Base-by-base conservation (phyloP, 768 basidiomycete genomes). In the Lentinula sp. region DNA sequence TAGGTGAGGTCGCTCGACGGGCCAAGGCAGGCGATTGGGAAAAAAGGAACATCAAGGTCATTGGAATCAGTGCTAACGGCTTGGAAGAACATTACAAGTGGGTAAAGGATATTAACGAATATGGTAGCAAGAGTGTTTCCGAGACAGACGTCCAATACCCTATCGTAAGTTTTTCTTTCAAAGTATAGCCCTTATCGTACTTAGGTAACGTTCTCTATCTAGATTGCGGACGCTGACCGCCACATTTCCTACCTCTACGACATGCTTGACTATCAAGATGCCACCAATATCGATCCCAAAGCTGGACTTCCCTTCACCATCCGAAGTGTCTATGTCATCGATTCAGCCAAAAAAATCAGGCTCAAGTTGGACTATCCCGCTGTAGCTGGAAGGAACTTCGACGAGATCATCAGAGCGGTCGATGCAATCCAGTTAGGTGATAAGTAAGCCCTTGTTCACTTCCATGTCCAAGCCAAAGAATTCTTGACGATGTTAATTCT, bases 281-380 rank as follows among this genome's bases (percentile, higher is more conserved):
- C 88, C 46, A 95, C 94, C 59, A 99, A 93, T 76, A 81, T 84
- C 40, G 90, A 92, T 71, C 77, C 76, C 40, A 93, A 91, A 74
- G 16, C 55, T 31, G 93, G 95, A 51, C 81, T 98, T 48, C 97
- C 97, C 21, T 94, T 98, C 80, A 99, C 97, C 52, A 86, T 99
- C 75, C 89, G 97, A 62, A 97, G 94, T 7, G 97, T 99, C 63
- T 99, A 96, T 75, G 78, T 99, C 65, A 93, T 99, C 69, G 97
- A 99, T 77, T 95, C 97, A 49, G 93, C 93, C 78, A 94, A 97
- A 78, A 82, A 85, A 68, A 97, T 99, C 71, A 91, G 96, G 63
- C 77, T 97, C 68, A 91, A 86, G 15, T 68, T 99, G 65, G 78
- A 93, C 31, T 98, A 98, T 79, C 97, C 97, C 61, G 95, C 96